phyloP scores from a whole-genome alignment of 2,329 filamentous ascomycete species.

The Trichophaea hybrida region DNA sequence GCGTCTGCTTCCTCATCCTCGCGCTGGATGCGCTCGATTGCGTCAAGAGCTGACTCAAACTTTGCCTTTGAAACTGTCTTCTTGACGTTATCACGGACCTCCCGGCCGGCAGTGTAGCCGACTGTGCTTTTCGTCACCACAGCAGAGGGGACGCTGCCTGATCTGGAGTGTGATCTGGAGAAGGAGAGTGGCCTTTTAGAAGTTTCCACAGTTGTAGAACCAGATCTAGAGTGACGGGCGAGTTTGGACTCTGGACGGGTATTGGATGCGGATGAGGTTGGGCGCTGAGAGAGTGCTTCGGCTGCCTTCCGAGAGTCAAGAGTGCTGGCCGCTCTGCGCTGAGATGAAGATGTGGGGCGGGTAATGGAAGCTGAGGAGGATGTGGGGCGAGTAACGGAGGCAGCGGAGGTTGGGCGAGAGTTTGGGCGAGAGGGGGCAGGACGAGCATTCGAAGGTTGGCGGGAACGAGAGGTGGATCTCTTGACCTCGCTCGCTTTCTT shows the following conservation, averaged over 20 bases:
- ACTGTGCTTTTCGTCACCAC: conserved; percentile 9
- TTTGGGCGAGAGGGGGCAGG: background rate
- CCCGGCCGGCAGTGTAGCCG: conserved; percentile 12
- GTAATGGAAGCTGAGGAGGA: conserved; percentile 2
- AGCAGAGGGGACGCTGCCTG: conserved; percentile 1
- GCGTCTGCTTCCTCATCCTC: conserved; percentile 13
- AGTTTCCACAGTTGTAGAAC: conserved; percentile 5
- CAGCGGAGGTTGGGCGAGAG: conserved; percentile 4
- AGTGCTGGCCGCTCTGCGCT: background rate
- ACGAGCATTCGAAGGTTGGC: background rate
- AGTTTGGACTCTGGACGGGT: conserved; percentile 6
- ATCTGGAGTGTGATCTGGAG: conserved; percentile 2
- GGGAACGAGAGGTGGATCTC: background rate
- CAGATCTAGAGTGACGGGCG: conserved; percentile 8
- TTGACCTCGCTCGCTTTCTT: background rate
- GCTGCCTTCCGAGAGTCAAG: conserved; percentile 14
- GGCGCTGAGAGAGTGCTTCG: conserved; percentile 14
- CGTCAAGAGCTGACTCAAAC: conserved; percentile 14
- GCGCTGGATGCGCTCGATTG: conserved; percentile 16
- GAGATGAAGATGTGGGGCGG: conserved; percentile 9
- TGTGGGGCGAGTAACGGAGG: background rate
- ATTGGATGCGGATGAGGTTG: conserved; percentile 10
- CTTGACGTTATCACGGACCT: conserved; percentile 9
- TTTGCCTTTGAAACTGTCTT: conserved; percentile 1
- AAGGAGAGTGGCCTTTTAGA: conserved; percentile 6